Evolutionary conservation across 2,329 filamentous ascomycete species (phyloP).

Genomic region (Alternaria gaisen): DNA sequence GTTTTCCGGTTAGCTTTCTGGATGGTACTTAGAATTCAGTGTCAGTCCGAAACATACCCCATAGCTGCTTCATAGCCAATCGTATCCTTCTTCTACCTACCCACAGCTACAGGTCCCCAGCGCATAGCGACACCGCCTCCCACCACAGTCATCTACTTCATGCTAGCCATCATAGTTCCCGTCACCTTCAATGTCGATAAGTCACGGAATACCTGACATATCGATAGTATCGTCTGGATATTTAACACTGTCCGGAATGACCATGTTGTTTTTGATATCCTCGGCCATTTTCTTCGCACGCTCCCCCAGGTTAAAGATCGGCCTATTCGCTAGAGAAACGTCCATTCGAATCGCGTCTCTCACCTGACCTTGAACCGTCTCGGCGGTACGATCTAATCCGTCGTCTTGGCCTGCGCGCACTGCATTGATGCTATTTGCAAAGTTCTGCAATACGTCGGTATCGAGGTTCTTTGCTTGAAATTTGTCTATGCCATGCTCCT

Average conservation of each 20-base stretch:
- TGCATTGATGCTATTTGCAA: background rate
- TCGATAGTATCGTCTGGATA: background rate
- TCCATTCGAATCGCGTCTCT: background rate
- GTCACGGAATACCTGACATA: background rate
- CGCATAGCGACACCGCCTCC: no score
- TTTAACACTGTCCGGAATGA: background rate
- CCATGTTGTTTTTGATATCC: background rate
- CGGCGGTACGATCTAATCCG: background rate
- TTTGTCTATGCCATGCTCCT: background rate
- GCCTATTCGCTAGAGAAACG: background rate
- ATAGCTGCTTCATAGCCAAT: background rate
- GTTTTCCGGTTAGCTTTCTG: background rate
- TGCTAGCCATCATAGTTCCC: background rate
- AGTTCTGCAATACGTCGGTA: background rate
- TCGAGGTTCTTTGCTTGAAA: background rate
- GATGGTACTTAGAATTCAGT: background rate
- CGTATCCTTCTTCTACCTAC: no score
- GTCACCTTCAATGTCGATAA: background rate
- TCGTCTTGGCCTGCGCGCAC: background rate
- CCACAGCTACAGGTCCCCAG: no score
- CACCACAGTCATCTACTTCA: background rate
- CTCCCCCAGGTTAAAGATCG: background rate
- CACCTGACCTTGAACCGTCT: background rate
- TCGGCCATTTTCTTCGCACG: background rate
- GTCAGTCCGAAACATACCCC: no score